Conservation (phyloP, 306 rosid species). For the Vachellia collinsii region DNA sequence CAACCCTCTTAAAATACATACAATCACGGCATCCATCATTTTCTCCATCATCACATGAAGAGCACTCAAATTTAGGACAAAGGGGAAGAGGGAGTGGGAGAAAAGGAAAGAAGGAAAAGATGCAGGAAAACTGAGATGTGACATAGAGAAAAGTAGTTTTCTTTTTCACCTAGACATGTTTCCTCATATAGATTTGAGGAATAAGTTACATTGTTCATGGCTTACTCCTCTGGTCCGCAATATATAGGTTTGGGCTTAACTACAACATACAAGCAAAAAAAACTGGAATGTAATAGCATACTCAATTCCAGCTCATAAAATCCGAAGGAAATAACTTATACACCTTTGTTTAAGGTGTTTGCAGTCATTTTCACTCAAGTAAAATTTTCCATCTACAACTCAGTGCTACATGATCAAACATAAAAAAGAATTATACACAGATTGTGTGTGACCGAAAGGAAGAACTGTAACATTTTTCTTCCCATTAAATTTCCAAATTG, state of each 20-base stretch:
- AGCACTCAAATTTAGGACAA: too few species aligned
- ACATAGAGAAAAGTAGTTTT: background rate
- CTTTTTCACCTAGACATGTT: background rate
- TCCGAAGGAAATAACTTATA: background rate
- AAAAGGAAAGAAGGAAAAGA: background rate
- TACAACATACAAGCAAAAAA: background rate
- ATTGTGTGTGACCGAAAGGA: background rate
- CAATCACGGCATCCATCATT: background rate
- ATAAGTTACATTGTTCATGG: background rate
- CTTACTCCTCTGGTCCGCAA: background rate
- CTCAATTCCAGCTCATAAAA: background rate
- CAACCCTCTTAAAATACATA: background rate
- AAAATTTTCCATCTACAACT: background rate
- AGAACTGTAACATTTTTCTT: background rate
- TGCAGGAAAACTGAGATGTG: background rate
- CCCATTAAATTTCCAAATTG: background rate
- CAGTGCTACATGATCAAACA: background rate
- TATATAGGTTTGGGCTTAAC: background rate
- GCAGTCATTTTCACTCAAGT: background rate
- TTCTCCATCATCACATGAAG: background rate
- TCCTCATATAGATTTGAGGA: background rate
- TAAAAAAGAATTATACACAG: background rate
- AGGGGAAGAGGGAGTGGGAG: background rate
- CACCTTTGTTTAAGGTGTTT: background rate
- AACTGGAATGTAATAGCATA: background rate